Conservation (phyloP, 2,329 filamentous ascomycete genomes). For the Exserohilum rostratum region DNA sequence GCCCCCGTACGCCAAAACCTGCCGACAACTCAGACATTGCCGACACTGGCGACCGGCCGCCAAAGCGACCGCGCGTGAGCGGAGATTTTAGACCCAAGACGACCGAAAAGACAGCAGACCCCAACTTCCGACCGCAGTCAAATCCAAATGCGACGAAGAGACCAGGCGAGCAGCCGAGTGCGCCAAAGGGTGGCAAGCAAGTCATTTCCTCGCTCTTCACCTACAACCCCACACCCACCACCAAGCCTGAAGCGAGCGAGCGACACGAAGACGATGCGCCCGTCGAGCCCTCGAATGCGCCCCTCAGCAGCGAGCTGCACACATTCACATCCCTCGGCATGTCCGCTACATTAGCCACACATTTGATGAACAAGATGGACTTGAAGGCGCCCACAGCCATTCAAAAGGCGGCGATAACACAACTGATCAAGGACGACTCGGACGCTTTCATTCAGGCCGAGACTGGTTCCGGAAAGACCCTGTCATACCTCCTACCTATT, state of each 20-base stretch:
- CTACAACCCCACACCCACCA: constrained; percentile 79
- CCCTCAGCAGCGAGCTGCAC: constrained; percentile 79
- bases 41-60: constrained; percentile 28
- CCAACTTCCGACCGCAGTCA: constrained; percentile 39
- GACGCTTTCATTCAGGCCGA: constrained; percentile 97
- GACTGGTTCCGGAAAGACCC: constrained; percentile 95
- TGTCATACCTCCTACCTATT: constrained; percentile 93
- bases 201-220: constrained; percentile 92
- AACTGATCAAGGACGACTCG: constrained; percentile 77
- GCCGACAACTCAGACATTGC: constrained; percentile 26
- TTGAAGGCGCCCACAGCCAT: constrained; percentile 93
- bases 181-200: constrained; percentile 57
- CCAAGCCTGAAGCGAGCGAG: constrained; percentile 59
- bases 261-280: constrained; percentile 53
- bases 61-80: constrained; percentile 45
- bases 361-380: constrained; percentile 82
- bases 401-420: constrained; percentile 84
- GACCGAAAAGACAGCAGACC: constrained; percentile 23
- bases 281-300: constrained; percentile 85
- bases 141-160: constrained; percentile 34
- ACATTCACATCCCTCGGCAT: constrained; percentile 88
- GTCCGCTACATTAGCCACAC: constrained; percentile 77
- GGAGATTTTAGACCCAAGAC: constrained; percentile 47
- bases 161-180: constrained; percentile 44
- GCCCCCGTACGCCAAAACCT: constrained; percentile 24